A percentile compares a stretch with the other conserved stretches of the same genome.
These are phyloP conservation scores for Globisporangium barbulae DNA, from an alignment of 352 stramenopile species.

Conservation along the genomic window DNA sequence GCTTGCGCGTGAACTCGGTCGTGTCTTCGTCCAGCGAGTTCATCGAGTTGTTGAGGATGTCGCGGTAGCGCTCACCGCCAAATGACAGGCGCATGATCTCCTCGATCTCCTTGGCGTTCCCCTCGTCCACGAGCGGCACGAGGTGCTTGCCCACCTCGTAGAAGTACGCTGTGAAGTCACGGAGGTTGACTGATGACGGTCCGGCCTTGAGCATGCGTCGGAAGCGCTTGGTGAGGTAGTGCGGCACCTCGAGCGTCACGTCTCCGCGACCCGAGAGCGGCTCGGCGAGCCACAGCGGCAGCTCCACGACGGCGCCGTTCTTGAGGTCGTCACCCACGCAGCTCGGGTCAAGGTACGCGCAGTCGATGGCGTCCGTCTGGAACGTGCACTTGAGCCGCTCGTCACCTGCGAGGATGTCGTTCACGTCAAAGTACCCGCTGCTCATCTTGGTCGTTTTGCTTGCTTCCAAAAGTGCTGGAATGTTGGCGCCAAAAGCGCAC, in stretches of 20 bases:
- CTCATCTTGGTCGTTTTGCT: constrained; percentile 5
- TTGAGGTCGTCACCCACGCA: constrained; percentile 50
- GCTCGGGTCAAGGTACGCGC: constrained; percentile 73
- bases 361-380: constrained; percentile 58
- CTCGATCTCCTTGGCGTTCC: constrained; percentile 53
- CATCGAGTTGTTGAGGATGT: constrained; percentile 83
- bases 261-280: constrained; percentile 47
- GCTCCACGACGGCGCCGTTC: constrained; percentile 47
- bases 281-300: constrained; percentile 76
- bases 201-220: constrained; percentile 80
- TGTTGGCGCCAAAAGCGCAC: no score
- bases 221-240: constrained; percentile 69
- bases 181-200: constrained; percentile 66
- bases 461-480: no score
- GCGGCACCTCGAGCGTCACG: constrained; percentile 53
- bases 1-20: constrained; percentile 66
- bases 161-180: constrained; percentile 73
- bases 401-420: constrained; percentile 75
- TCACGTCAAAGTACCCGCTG: constrained; percentile 63
- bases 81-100: constrained; percentile 79
- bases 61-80: constrained; percentile 69
- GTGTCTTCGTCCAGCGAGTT: constrained; percentile 81
- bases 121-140: constrained; percentile 46
- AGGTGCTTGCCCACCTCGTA: constrained; percentile 66
- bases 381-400: constrained; percentile 82